Conservation (phyloP, 169 alveolate species). For the Plasmodium reichenowi region DNA sequence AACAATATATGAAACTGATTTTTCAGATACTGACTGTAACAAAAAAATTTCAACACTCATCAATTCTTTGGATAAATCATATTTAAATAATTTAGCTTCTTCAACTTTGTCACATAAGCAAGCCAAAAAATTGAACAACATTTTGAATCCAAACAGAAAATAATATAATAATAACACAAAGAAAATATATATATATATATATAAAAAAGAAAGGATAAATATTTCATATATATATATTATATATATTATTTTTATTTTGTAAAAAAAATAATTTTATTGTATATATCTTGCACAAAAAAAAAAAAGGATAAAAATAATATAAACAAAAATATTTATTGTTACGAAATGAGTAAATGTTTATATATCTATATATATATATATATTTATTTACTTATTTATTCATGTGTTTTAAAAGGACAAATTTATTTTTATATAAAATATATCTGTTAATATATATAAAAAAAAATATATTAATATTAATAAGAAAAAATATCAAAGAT, state of each 20-base stretch:
- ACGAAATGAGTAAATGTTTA: too few relatives aligned
- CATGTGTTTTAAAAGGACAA: too few relatives aligned
- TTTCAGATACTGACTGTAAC: conserved; percentile 87
- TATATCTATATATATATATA: too few relatives aligned
- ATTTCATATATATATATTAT: background rate
- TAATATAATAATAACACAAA: background rate
- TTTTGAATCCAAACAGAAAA: conserved; percentile 59
- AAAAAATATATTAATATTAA: too few relatives aligned
- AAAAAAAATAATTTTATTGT: background rate
- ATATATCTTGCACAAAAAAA: background rate
- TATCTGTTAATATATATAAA: too few relatives aligned
- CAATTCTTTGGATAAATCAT: conserved; percentile 83
- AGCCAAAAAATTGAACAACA: conserved; percentile 81
- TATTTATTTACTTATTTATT: too few relatives aligned
- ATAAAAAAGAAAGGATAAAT: background rate
- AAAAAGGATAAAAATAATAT: too few relatives aligned
- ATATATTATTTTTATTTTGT: too few relatives aligned
- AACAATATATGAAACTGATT: conserved; percentile 87
- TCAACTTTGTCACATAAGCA: conserved; percentile 81
- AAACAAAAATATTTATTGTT: too few relatives aligned
- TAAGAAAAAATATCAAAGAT: too few relatives aligned
- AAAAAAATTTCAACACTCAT: conserved; percentile 81
- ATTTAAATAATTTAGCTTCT: conserved; percentile 83
- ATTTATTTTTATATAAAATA: too few relatives aligned
- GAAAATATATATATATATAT: background rate